A percentile compares a stretch with the other conserved stretches of the same genome.
Conservation (phyloP, 116 monocot genomes). For the Dioscorea cayenensis region DNA sequence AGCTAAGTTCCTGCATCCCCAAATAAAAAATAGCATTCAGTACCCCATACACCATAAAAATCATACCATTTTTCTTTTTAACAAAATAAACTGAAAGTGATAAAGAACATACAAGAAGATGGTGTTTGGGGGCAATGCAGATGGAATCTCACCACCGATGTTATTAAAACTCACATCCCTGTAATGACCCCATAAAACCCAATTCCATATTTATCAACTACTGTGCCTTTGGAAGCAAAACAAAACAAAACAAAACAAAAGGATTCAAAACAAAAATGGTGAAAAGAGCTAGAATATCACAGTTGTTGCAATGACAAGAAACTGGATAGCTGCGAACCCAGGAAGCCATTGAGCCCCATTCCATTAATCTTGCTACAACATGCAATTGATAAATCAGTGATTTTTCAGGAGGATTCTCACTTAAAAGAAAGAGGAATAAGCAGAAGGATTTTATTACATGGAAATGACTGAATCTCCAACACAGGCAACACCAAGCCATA, state of each 20-base stretch:
- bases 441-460: constrained; percentile 22
- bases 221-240: not conserved
- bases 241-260: not conserved
- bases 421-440: not conserved
- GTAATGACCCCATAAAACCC: constrained; percentile 9
- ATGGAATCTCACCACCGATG: constrained; percentile 56
- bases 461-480: constrained; percentile 24
- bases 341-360: constrained; percentile 41
- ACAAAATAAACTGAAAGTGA: not conserved
- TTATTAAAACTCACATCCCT: constrained; percentile 66
- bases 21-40: constrained; percentile 5
- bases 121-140: constrained; percentile 48
- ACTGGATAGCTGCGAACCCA: constrained; percentile 30
- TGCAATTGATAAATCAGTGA: not conserved
- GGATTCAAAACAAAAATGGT: not conserved
- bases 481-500: constrained; percentile 52
- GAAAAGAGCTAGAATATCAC: constrained; percentile 19
- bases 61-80: no score
- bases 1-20: constrained; percentile 33
- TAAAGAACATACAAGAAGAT: constrained; percentile 35
- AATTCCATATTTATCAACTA: not conserved
- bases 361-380: constrained; percentile 45
- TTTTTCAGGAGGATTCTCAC: not conserved
- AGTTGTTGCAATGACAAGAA: constrained; percentile 37
- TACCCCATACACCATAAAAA: no score